Conservation (phyloP, 2,329 filamentous ascomycete genomes). For the Myriosclerotinia curreyana region DNA sequence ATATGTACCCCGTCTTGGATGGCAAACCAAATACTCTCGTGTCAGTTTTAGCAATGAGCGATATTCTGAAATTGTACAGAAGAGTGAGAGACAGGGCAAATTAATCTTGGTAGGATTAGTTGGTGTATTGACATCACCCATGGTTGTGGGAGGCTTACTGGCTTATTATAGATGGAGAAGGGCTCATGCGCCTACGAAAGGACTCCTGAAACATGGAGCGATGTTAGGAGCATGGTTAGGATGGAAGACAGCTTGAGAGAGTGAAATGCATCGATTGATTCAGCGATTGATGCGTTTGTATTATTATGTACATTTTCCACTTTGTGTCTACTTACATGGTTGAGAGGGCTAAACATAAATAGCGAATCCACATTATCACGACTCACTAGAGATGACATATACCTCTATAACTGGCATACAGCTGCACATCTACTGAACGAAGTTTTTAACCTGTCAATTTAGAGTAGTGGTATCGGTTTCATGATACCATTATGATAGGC, state of each 20-base stretch:
- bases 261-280: not conserved
- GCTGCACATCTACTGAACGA: too few species aligned
- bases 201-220: not conserved
- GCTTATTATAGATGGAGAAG: slow-evolving; percentile 28
- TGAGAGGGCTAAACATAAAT: not conserved
- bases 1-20: slow-evolving; percentile 73
- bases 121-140: slow-evolving; percentile 24
- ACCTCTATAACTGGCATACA: too few species aligned
- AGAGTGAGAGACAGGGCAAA: slow-evolving; percentile 64
- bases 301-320: slow-evolving; percentile 8
- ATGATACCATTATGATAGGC: too few species aligned
- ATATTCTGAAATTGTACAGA: slow-evolving; percentile 76
- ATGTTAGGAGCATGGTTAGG: not conserved
- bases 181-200: not conserved
- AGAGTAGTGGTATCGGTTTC: too few species aligned
- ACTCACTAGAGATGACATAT: not conserved
- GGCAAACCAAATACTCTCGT: slow-evolving; percentile 87
- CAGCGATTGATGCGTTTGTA: not conserved
- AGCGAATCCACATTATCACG: not conserved
- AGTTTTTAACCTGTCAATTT: too few species aligned
- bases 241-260: slow-evolving; percentile 9
- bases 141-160: slow-evolving; percentile 28
- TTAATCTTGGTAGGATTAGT: slow-evolving; percentile 31
- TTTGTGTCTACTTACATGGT: not conserved
- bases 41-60: slow-evolving; percentile 92